Base-by-base conservation (phyloP, 2,329 filamentous ascomycete species). In the Diaporthe sp. region DNA sequence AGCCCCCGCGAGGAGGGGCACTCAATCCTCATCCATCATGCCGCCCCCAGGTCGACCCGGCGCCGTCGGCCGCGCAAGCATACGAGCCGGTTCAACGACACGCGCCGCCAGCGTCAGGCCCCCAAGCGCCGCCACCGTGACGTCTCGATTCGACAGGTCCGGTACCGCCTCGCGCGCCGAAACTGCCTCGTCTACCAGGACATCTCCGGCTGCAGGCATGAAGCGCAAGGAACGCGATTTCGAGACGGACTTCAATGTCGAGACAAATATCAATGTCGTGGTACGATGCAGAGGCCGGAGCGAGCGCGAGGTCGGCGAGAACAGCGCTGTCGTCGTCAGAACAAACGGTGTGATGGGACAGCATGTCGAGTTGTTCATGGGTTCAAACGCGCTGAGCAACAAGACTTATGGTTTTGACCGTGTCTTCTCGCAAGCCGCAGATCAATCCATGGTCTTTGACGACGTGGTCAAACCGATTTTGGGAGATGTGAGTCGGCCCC, bases 201-300 rank as follows among this genome's bases (percentile, higher is more conserved):
- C 88, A 66, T 84, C 88, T 42, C 84, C 89, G 37, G 87, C 88
- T 70, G 84, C 88, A 42, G 90, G 92, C 32, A 88, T 87, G 58
- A 98, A 98, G 86, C 92, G 96, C 80, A 98, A 98, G 83, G 94
- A 97, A 79, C 91, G 94, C 80, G 94, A 97, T 50, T 96, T 93
- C 80, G 96, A 94, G 42, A 83, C 87, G 4, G 89, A 91, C 59
- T 84, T 85, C 72, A 89, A 90, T 69, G 92, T 96, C 79, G 95
- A 97, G 83, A 98, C 96, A 10, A 99, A 98, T 82, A 99, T 99
- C 84, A 97, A 97, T 82, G 97, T 99, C 61, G 96, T 98, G 44
- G 97, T 99, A 73, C 91, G 97, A 77, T 99, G 96, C 85, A 91
- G 97, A 78, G 97, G 96, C 7, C 93, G 97, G 77, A 98, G 94